These are phyloP conservation scores for Corchorus olitorius DNA, from an alignment of 345 rosid species.

Conservation along the genomic window DNA sequence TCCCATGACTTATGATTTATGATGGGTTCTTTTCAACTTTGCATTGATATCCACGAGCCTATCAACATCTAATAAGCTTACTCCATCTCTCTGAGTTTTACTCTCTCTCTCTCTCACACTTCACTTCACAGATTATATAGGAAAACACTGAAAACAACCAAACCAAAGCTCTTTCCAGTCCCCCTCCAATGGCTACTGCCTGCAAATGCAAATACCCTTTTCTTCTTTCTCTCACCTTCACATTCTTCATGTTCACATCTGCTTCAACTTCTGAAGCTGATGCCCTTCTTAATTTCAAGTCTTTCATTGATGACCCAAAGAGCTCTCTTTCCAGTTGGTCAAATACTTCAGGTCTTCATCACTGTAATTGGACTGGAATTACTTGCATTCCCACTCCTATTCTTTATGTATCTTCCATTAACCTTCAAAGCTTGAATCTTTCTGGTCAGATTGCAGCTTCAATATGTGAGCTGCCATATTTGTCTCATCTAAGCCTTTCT, in stretches of 20 bases:
- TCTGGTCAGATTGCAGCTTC: slow-evolving; percentile 85
- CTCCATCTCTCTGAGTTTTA: slow-evolving; percentile 9
- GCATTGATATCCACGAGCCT: slow-evolving; percentile 10
- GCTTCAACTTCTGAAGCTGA: slow-evolving; percentile 61
- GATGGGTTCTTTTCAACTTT: slow-evolving; percentile 2
- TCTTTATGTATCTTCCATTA: slow-evolving; percentile 61
- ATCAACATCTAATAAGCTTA: neutral
- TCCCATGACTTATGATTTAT: neutral
- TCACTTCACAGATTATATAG: slow-evolving; percentile 27
- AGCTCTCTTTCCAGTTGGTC: slow-evolving; percentile 76
- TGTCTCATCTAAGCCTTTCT: slow-evolving; percentile 75
- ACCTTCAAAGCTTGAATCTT: slow-evolving; percentile 82
- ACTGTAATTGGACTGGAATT: slow-evolving; percentile 92
- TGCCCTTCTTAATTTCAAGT: slow-evolving; percentile 71
- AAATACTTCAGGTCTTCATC: slow-evolving; percentile 47
- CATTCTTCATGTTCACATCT: slow-evolving; percentile 36
- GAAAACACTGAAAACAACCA: slow-evolving; percentile 26
- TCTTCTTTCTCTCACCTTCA: slow-evolving; percentile 43
- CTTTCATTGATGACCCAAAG: slow-evolving; percentile 72
- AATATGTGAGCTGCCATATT: slow-evolving; percentile 59
- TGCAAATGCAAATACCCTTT: slow-evolving; percentile 33
- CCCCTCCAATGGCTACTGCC: slow-evolving; percentile 62
- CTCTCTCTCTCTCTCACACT: neutral
- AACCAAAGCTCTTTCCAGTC: slow-evolving; percentile 20
- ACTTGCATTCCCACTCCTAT: slow-evolving; percentile 54